These are phyloP conservation scores for Trichoderma erinaceum DNA, from an alignment of 495 filamentous ascomycete species.

Conservation along the genomic window DNA sequence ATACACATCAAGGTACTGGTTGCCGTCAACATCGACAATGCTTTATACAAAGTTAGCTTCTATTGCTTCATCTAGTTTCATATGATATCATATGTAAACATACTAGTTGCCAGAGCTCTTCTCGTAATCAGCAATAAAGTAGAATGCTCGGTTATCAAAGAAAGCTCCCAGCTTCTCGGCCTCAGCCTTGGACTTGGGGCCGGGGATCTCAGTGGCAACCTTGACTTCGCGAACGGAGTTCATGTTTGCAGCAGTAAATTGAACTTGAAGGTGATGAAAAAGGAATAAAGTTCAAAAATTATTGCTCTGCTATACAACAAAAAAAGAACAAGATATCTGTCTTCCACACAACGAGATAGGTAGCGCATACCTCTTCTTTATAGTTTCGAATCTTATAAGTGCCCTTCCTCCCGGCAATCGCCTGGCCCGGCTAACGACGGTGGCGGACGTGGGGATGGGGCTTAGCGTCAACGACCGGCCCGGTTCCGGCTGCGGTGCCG, in stretches of 20 bases:
- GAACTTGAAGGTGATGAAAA: not conserved
- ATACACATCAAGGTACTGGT: conserved; percentile 71
- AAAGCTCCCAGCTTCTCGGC: conserved; percentile 61
- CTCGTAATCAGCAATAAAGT: conserved; percentile 82
- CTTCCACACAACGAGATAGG: not conserved
- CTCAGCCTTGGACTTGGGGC: conserved; percentile 69
- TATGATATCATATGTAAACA: not conserved
- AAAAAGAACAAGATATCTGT: not conserved
- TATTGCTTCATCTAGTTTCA: not conserved
- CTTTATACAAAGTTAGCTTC: not conserved
- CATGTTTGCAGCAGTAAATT: not conserved
- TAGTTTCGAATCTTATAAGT: not conserved
- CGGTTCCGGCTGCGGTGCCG: conserved; percentile 1
- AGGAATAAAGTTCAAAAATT: not conserved
- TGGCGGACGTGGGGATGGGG: conserved; percentile 2
- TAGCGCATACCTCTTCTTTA: not conserved
- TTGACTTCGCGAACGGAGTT: conserved; percentile 29
- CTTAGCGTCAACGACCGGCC: not conserved
- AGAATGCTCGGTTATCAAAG: conserved; percentile 88
- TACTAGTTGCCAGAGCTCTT: conserved; percentile 63
- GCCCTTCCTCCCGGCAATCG: not conserved
- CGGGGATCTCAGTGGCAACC: conserved; percentile 75
- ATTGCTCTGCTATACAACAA: not conserved
- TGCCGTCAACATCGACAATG: conserved; percentile 86
- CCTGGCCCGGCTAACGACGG: not conserved